Evolutionary conservation across 257 asterid species (phyloP).

Genomic region (Solanum clarkiae): DNA sequence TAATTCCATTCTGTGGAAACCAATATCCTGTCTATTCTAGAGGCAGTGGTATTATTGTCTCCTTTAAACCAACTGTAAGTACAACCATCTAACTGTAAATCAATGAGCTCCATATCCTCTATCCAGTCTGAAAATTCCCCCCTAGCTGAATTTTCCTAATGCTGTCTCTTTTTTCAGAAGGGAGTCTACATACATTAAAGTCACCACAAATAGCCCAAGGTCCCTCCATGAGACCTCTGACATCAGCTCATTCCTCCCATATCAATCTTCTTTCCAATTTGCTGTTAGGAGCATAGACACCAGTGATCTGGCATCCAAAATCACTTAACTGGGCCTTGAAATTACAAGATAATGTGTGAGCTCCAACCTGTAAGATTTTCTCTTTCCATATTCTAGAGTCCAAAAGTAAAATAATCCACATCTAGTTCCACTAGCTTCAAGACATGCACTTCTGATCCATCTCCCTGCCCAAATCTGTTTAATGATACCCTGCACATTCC

Average conservation of each 20-base stretch:
- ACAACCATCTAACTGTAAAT: background rate
- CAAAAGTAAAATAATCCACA: background rate
- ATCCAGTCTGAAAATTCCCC: too few relatives aligned
- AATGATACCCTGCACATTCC: background rate
- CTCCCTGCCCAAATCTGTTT: background rate
- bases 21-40: background rate
- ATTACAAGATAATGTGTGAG: background rate
- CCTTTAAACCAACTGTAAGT: background rate
- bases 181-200: too few relatives aligned
- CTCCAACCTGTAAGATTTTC: background rate
- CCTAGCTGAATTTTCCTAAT: too few relatives aligned
- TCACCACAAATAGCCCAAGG: too few relatives aligned
- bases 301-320: background rate
- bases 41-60: background rate
- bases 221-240: too few relatives aligned
- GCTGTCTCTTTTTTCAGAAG: too few relatives aligned
- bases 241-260: too few relatives aligned
- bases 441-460: background rate
- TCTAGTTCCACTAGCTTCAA: background rate
- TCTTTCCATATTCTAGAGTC: background rate
- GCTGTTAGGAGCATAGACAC: background rate
- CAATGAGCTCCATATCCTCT: too few relatives aligned
- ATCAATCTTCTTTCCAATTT: background rate
- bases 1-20: background rate
- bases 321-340: background rate